Evolutionary conservation across 148 eudicot species (phyloP), one percentile per base, ranked within the genome.

Genomic region (Silene latifolia): DNA sequence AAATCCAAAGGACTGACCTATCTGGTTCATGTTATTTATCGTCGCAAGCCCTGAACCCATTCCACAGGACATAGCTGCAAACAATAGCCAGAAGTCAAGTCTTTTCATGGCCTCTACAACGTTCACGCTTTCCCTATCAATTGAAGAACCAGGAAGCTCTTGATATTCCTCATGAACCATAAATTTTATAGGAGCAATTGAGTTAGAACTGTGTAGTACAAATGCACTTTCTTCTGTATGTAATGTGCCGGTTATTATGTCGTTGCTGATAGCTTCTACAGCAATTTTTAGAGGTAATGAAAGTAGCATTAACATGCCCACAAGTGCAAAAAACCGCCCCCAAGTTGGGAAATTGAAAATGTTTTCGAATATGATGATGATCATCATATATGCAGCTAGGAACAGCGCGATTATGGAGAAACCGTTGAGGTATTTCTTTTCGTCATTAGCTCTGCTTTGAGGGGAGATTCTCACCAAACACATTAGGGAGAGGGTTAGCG

Each of bases 1-100:
- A 83, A 91, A 93, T 3, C 82, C 79, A 3, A 91, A 85, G 20
- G 98, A 93, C 48, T 91, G 85, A 1, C 97, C 98, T 19, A 89
- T 87, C 74, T 93, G 98, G 81, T 90, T 93, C 71, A 93, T 88
- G 74, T 93, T 93, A 69, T 93, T 93, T 53, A 93, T 83, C 39
- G 97, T 89, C 48, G 98, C 98, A 53, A 91, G 80, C 7, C 95
- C 98, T 1, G 98, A 93, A 4, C 98, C 98, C 91, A 93, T 83
- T n/a, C 94, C 98, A 77, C 93, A 91, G 6, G 90, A 73, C 86
- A 93, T 91, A 39, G 97, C 90, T 1, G 88, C 23, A 29, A 86
- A 91, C 79, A 93, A 76, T 39, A 93, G 64, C 98, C 98, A 93
- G 76, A 93, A 93, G 76, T 91, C 78, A n/a, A 93, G 5, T 4